Evolutionary conservation across 768 basidiomycete species (phyloP), one percentile per base, ranked within the genome.

Genomic region (Panaeolus cyanescens): DNA sequence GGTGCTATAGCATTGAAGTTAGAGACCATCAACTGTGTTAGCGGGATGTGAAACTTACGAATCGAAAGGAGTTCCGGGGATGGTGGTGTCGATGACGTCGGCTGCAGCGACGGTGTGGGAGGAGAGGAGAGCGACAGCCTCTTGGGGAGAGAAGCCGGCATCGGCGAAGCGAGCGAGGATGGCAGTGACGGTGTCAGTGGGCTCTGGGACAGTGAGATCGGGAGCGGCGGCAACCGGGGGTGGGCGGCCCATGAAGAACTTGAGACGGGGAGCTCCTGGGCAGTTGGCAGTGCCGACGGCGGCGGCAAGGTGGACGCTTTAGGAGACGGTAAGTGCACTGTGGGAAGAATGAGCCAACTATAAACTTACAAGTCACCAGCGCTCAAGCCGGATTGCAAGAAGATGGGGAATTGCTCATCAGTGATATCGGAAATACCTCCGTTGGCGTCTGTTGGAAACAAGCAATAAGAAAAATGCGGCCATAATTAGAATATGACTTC

Each of bases 1-100:
- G n/a, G 36, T 37, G 28, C 32, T 28, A 22, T 54, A 5, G 15
- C 8, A n/a, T 17, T 4, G n/a, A 13, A n/a, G 36, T 37, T 37
- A 37, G 36, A 37, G 13, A 3, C 12, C 12, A 13, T 4, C 12
- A 13, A n/a, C 3, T 4, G 12, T 13, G 31, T 30, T 25, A 42
- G 32, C 32, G 3, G 12, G 36, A 13, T 13, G 4, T 10, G 36
- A 13, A 13, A 5, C 36, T 37, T 37, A 37, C 36, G 74, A 72
- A 64, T 78, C 77, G 64, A 78, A 77, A 2, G 76, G 73, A n/a
- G n/a, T n/a, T n/a, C 70, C 69, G 10, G 71, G 61, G 40, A 64
- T 63, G 19, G 58, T 59, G 5, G 50, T 50, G 31, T 61, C 67
- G 19, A 55, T 56, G 4, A 56, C 56, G 37, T 61, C 67, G 34